phyloP scores from a whole-genome alignment of 371 early-diverging fungal species.

The Mucor saturninus region DNA sequence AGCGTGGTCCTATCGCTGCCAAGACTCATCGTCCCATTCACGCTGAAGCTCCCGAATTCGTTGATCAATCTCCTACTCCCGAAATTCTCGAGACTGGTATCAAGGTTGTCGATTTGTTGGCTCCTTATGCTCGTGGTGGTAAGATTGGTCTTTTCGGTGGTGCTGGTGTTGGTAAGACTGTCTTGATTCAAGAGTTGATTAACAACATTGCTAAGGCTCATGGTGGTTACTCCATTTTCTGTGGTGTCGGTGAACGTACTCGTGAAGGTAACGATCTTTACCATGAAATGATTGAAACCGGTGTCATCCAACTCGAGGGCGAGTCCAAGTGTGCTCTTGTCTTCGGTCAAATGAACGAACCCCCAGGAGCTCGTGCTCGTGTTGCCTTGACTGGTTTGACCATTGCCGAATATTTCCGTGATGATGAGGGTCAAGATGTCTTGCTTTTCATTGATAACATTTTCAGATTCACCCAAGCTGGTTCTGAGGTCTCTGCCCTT shows the following conservation, averaged over 20 bases:
- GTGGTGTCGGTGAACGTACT: constrained; percentile 97
- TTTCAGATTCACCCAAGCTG: constrained; percentile 96
- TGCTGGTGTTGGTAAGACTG: constrained; percentile 99
- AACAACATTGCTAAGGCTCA: constrained; percentile 98
- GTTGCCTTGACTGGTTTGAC: constrained; percentile 98
- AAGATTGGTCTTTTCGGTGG: constrained; percentile 98
- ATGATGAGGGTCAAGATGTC: constrained; percentile 98
- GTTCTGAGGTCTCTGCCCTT: constrained; percentile 96
- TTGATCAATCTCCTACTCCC: constrained; percentile 96
- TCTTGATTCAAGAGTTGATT: constrained; percentile 97
- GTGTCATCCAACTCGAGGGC: constrained; percentile 95
- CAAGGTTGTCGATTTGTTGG: constrained; percentile 98
- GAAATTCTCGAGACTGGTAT: constrained; percentile 98
- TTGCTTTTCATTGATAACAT: constrained; percentile 99
- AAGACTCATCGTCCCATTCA: constrained; percentile 90
- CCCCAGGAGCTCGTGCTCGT: constrained; percentile 99
- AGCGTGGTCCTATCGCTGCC: constrained; percentile 95
- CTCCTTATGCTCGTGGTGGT: constrained; percentile 97
- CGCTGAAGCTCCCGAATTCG: constrained; percentile 93
- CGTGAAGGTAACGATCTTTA: constrained; percentile 99
- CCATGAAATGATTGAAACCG: constrained; percentile 96
- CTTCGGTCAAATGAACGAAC: constrained; percentile 99
- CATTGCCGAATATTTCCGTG: constrained; percentile 99
- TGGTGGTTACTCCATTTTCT: constrained; percentile 98
- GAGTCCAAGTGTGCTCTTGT: constrained; percentile 96